Evolutionary conservation across 345 rosid species (phyloP).

Genomic region (Murraya paniculata): DNA sequence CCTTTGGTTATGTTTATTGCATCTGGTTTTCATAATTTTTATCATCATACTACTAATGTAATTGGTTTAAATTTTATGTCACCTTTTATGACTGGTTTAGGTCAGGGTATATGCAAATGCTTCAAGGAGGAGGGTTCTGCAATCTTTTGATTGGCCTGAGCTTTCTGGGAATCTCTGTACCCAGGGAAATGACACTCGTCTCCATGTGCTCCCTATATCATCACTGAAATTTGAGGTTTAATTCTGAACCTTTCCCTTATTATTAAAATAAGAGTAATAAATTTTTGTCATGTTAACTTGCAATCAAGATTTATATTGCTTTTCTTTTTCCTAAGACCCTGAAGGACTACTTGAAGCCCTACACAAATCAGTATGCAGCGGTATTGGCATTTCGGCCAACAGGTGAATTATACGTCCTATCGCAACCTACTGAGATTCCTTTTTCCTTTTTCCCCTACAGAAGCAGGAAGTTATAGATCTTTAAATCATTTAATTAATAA

Average conservation of each 20-base stretch:
- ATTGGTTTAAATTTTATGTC: background rate
- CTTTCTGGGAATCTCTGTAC: conserved; percentile 51
- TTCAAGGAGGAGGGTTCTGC: conserved; percentile 58
- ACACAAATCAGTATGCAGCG: conserved; percentile 41
- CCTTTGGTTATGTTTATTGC: background rate
- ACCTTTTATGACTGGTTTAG: conserved; percentile 26
- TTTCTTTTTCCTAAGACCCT: conserved; percentile 36
- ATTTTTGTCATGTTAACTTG: background rate
- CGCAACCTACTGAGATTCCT: background rate
- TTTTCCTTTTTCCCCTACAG: background rate
- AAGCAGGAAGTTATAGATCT: background rate
- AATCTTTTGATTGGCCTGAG: conserved; percentile 69
- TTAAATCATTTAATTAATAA: background rate
- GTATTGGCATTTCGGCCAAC: conserved; percentile 80
- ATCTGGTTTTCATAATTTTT: background rate
- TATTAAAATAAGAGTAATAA: background rate
- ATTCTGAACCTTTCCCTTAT: conserved; percentile 10
- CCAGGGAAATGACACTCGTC: conserved; percentile 59
- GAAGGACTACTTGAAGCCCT: conserved; percentile 46
- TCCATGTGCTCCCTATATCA: conserved; percentile 76
- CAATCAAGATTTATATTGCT: background rate
- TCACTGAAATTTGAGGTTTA: conserved; percentile 55
- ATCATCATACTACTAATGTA: background rate
- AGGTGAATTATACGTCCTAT: conserved; percentile 32
- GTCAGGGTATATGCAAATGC: conserved; percentile 64